Conservation (phyloP, 768 basidiomycete genomes). For the Pisolithus albus region DNA sequence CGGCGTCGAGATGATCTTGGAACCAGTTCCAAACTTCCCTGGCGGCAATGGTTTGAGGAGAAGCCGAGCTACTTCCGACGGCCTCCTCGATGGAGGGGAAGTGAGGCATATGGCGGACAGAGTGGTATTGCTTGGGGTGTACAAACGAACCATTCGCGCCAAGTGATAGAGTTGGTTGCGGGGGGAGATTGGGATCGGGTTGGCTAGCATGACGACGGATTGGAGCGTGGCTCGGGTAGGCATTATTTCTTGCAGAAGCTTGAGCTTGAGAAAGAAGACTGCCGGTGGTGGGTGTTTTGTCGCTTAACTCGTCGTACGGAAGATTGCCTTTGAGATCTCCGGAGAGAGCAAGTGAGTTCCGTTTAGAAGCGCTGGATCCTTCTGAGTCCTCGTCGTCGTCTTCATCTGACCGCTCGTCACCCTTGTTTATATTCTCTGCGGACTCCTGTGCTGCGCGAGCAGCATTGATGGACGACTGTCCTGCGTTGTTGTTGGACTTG, state of each 20-base stretch:
- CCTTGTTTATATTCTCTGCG: slow-evolving; percentile 49
- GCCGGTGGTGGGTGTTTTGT: slow-evolving; percentile 82
- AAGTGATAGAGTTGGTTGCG: slow-evolving; percentile 53
- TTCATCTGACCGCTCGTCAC: slow-evolving; percentile 72
- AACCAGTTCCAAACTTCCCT: slow-evolving; percentile 91
- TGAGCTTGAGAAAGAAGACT: slow-evolving; percentile 74
- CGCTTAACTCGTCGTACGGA: slow-evolving; percentile 61
- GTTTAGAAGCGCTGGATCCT: slow-evolving; percentile 66
- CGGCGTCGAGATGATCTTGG: slow-evolving; percentile 80
- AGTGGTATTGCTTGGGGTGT: slow-evolving; percentile 44
- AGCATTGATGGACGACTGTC: slow-evolving; percentile 68
- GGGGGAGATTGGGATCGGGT: slow-evolving; percentile 47
- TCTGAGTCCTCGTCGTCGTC: slow-evolving; percentile 86
- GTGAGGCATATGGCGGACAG: slow-evolving; percentile 69
- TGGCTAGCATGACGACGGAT: slow-evolving; percentile 66
- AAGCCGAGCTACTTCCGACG: slow-evolving; percentile 64
- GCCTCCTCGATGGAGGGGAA: slow-evolving; percentile 88
- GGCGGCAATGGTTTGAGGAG: slow-evolving; percentile 70
- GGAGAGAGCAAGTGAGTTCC: slow-evolving; percentile 63
- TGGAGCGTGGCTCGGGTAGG: slow-evolving; percentile 62
- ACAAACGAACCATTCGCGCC: slow-evolving; percentile 42
- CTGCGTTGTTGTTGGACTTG: slow-evolving; percentile 82
- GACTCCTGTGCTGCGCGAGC: slow-evolving; percentile 66
- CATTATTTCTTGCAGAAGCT: slow-evolving; percentile 47
- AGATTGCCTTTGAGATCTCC: slow-evolving; percentile 53